A percentile compares a stretch with the other conserved stretches of the same genome.
phyloP scores from a whole-genome alignment of 2,329 filamentous ascomycete genomes.

The Phaeosphaeria sp. region DNA sequence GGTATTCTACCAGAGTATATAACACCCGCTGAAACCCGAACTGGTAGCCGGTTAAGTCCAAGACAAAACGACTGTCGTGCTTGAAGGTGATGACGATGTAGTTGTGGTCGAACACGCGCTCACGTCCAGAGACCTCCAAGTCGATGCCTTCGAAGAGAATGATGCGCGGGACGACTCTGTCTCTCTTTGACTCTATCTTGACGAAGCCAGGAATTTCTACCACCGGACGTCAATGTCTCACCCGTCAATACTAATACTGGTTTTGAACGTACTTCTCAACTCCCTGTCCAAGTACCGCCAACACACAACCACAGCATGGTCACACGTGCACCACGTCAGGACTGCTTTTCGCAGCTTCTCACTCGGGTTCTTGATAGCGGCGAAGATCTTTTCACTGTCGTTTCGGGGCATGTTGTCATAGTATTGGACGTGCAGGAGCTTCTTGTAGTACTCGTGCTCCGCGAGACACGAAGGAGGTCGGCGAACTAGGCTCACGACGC shows the following conservation, averaged over 20 bases:
- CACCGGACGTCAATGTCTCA: neutral
- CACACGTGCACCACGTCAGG: neutral
- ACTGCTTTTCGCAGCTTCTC: neutral
- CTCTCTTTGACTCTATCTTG: neutral
- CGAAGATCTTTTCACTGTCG: no score
- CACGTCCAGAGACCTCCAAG: neutral
- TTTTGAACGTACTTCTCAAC: neutral
- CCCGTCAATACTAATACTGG: neutral
- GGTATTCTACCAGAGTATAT: constrained; percentile 1
- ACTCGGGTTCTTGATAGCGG: neutral
- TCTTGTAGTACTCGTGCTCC: neutral
- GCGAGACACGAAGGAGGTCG: neutral
- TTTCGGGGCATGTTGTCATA: neutral
- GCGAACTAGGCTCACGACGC: neutral
- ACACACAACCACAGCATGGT: neutral
- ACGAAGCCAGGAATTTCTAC: neutral
- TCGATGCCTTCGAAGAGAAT: neutral
- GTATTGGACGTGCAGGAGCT: neutral
- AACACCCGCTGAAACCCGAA: constrained; percentile 1
- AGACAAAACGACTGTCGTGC: constrained; percentile 2
- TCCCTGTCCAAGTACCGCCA: neutral
- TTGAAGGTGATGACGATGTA: neutral
- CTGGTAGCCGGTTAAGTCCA: constrained; percentile 5
- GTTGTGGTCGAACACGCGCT: neutral
- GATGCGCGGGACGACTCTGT: neutral